Conservation (phyloP, 768 basidiomycete species). For the Lyophyllum semitale region DNA sequence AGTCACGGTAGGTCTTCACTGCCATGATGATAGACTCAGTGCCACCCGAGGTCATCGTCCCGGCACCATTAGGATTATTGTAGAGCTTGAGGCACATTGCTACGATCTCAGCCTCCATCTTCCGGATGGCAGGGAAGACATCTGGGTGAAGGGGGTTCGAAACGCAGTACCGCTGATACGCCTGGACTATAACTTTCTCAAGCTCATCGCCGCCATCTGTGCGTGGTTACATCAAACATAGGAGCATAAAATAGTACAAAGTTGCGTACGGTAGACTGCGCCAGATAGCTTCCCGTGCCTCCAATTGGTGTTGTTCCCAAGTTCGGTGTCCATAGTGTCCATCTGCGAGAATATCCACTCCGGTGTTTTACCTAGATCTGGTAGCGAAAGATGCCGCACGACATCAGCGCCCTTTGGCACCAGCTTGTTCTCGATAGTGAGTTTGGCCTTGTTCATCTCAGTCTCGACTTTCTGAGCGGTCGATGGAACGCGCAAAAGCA, state of each 20-base stretch:
- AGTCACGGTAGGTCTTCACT: constrained; percentile 91
- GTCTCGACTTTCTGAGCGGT: constrained; percentile 58
- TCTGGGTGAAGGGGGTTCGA: constrained; percentile 93
- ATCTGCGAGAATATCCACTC: constrained; percentile 82
- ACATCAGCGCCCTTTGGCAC: constrained; percentile 65
- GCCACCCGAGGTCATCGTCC: constrained; percentile 92
- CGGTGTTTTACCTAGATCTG: constrained; percentile 58
- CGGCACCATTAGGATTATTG: constrained; percentile 83
- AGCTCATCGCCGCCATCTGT: constrained; percentile 84
- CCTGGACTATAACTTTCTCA: constrained; percentile 74
- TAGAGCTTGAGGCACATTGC: constrained; percentile 86
- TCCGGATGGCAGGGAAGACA: constrained; percentile 87
- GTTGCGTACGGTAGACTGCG: constrained; percentile 77
- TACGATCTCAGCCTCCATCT: constrained; percentile 97
- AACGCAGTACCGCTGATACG: constrained; percentile 80
- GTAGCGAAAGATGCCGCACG: constrained; percentile 66
- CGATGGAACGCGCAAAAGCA: constrained; percentile 64
- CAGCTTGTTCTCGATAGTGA: constrained; percentile 67
- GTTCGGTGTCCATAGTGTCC: constrained; percentile 73
- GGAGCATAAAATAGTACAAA: neutral
- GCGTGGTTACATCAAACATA: neutral
- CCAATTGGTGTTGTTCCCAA: constrained; percentile 54
- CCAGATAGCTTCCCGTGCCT: constrained; percentile 77
- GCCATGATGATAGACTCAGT: constrained; percentile 98
- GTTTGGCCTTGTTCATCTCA: constrained; percentile 65